These are phyloP conservation scores for Colletotrichum falcatum DNA, from an alignment of 2,329 filamentous ascomycete species.

Conservation along the genomic window DNA sequence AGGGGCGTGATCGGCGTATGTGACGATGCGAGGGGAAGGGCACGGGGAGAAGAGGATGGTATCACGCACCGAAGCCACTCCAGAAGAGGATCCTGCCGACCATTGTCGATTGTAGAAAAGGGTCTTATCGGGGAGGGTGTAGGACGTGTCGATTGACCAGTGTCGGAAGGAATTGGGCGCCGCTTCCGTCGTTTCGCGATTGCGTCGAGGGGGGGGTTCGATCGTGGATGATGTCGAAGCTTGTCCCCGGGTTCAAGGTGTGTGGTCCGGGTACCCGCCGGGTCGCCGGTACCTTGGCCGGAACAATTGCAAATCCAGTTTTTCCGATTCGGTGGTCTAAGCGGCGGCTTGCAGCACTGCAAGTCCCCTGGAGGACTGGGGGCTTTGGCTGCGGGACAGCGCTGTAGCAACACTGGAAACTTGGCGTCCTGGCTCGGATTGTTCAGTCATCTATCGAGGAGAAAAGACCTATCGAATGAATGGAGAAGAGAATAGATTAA, in stretches of 20 bases:
- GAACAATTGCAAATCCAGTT: conserved; percentile 41
- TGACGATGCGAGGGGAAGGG: not conserved
- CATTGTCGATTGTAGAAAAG: conserved; percentile 56
- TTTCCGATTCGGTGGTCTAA: conserved; percentile 34
- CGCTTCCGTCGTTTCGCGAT: conserved; percentile 28
- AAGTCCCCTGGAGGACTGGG: not conserved
- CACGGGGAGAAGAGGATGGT: conserved; percentile 30
- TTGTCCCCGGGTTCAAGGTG: conserved; percentile 23
- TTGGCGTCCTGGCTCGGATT: not conserved
- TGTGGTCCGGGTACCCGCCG: conserved; percentile 27
- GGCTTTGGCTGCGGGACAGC: not conserved
- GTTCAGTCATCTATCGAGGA: not conserved
- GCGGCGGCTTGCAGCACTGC: not conserved
- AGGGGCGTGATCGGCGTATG: not conserved
- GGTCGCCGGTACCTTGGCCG: conserved; percentile 9
- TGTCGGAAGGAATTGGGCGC: conserved; percentile 15
- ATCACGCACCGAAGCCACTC: conserved; percentile 86
- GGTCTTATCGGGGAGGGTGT: conserved; percentile 2
- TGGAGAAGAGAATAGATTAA: not conserved
- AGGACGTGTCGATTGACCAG: conserved; percentile 22
- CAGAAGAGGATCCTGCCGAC: conserved; percentile 81
- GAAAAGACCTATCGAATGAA: not conserved
- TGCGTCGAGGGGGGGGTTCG: conserved; percentile 16
- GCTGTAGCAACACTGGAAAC: not conserved
- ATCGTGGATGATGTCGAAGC: conserved; percentile 35